Conservation (phyloP, 1,284 basidiomycete species). For the Heterobasidion occidentale region DNA sequence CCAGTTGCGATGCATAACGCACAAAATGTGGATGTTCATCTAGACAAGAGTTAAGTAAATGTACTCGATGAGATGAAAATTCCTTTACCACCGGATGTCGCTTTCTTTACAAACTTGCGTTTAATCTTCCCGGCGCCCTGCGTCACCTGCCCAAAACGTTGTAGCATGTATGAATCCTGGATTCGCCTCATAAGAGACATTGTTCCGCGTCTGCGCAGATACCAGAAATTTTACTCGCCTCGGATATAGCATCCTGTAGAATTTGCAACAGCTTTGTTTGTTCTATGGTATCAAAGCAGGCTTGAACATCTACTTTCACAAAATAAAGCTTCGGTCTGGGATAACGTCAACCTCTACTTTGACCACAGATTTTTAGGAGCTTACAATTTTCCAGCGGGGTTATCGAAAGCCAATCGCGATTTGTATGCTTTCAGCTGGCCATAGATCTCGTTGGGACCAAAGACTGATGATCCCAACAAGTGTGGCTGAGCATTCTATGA, state of each 20-base stretch:
- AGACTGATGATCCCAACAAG: constrained; percentile 72
- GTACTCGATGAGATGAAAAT: neutral
- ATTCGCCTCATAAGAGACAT: neutral
- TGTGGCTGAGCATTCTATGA: constrained; percentile 54
- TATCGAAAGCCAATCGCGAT: constrained; percentile 33
- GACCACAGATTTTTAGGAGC: neutral
- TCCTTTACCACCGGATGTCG: constrained; percentile 54
- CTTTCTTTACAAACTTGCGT: constrained; percentile 51
- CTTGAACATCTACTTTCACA: constrained; percentile 92
- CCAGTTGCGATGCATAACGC: constrained; percentile 58
- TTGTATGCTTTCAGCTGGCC: constrained; percentile 68
- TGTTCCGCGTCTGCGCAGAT: neutral
- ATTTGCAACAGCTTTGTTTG: constrained; percentile 83
- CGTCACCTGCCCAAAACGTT: constrained; percentile 55
- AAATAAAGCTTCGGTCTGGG: constrained; percentile 83
- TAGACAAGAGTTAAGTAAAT: constrained; percentile 17
- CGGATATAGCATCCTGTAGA: constrained; percentile 62
- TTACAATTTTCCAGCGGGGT: constrained; percentile 24
- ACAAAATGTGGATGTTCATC: constrained; percentile 73
- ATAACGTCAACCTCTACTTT: neutral
- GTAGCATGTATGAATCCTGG: constrained; percentile 60
- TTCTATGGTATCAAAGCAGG: constrained; percentile 95
- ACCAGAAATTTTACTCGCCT: constrained; percentile 34
- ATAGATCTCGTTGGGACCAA: constrained; percentile 82
- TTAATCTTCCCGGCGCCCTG: constrained; percentile 42